Evolutionary conservation across 805 yeast genomes (phyloP).

Genomic region (Teunomyces pallodes): DNA sequence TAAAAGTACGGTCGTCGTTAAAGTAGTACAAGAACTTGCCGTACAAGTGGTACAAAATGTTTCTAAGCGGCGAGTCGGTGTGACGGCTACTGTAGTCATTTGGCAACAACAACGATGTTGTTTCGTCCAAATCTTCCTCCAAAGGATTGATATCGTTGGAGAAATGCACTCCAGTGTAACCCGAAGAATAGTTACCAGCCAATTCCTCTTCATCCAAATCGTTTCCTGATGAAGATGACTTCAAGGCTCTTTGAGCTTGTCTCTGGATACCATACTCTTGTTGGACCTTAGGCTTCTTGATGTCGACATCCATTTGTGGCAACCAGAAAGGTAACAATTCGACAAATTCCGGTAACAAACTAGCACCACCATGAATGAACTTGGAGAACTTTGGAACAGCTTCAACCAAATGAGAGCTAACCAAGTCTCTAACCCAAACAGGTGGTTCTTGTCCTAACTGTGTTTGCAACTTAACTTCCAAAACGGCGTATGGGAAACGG

Average conservation of each 20-base stretch:
- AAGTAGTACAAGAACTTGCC: constrained; percentile 39
- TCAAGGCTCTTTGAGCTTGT: constrained; percentile 14
- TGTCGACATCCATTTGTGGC: constrained; percentile 95
- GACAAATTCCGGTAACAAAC: constrained; percentile 81
- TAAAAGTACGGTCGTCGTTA: constrained; percentile 45
- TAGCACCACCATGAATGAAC: constrained; percentile 94
- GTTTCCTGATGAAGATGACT: constrained; percentile 49
- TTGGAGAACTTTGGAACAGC: constrained; percentile 98
- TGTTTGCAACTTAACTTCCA: constrained; percentile 96
- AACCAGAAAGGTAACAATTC: constrained; percentile 93
- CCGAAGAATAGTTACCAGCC: constrained; percentile 35
- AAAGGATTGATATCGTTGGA: constrained; percentile 46
- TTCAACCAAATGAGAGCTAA: constrained; percentile 89
- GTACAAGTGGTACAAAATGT: constrained; percentile 30
- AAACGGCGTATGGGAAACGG: constrained; percentile 94
- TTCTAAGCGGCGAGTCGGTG: constrained; percentile 30
- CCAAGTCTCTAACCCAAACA: constrained; percentile 91
- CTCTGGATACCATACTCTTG: constrained; percentile 65
- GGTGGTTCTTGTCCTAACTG: constrained; percentile 99
- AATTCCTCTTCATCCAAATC: constrained; percentile 70
- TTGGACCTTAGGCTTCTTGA: constrained; percentile 75
- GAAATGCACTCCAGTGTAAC: constrained; percentile 39
- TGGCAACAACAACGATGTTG: constrained; percentile 42
- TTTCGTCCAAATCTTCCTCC: constrained; percentile 51
- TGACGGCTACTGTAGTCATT: constrained; percentile 26